Conservation (phyloP, 495 filamentous ascomycete species). For the Lasiosphaeris hirsuta region DNA sequence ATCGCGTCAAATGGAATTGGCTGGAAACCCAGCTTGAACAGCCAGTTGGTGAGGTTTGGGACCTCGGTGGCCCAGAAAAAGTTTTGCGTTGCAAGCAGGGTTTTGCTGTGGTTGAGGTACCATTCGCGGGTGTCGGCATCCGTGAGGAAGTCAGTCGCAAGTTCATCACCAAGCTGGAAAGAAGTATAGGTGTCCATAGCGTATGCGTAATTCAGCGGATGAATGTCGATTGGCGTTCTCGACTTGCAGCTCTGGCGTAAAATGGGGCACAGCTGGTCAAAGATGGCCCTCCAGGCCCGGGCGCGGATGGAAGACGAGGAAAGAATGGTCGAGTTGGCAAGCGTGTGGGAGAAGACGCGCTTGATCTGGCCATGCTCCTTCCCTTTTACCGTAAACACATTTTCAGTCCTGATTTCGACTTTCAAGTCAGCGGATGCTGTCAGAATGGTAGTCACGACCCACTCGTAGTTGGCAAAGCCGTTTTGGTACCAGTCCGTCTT, state of each 20-base stretch:
- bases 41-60: not conserved
- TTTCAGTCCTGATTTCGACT: not conserved
- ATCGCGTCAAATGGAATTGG: not conserved
- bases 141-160: not conserved
- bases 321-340: constrained; percentile 2
- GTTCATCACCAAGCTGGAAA: not conserved
- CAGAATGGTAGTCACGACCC: not conserved
- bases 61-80: constrained; percentile 4
- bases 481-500: constrained; percentile 5
- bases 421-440: not conserved
- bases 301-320: not conserved
- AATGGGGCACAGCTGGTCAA: not conserved
- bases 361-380: constrained; percentile 2
- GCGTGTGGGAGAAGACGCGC: not conserved
- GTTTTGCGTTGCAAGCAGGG: not conserved
- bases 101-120: not conserved
- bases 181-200: not conserved
- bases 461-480: constrained; percentile 1
- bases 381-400: not conserved
- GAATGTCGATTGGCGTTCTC: not conserved
- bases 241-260: not conserved
- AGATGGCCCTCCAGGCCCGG: not conserved
- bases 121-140: not conserved
- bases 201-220: constrained; percentile 2
- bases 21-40: no score